Conservation (phyloP, 805 yeast genomes). For the Suhomyces tanzawaensis region DNA sequence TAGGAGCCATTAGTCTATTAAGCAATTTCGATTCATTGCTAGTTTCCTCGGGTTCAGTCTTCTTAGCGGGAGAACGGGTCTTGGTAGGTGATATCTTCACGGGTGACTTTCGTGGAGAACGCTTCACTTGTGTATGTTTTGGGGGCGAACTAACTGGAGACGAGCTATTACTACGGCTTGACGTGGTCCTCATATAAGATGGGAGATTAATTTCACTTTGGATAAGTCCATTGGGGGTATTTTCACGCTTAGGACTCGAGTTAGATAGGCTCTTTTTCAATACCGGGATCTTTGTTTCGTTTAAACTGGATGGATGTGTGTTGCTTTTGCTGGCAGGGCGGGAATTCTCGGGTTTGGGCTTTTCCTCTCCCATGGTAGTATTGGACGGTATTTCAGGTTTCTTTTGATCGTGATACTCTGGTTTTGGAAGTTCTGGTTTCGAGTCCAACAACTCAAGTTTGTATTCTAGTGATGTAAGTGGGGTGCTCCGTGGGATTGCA, state of each 20-base stretch:
- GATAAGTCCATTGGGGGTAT: too few relatives aligned
- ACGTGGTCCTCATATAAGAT: slow-evolving; percentile 9
- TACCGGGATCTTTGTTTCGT: neutral
- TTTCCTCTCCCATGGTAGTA: neutral
- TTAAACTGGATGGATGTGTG: too few relatives aligned
- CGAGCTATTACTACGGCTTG: slow-evolving; percentile 3
- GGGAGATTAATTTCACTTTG: neutral
- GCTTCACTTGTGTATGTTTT: neutral
- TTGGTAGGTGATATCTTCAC: slow-evolving; percentile 1
- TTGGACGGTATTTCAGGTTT: neutral
- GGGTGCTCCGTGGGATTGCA: slow-evolving; percentile 5
- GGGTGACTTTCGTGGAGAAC: slow-evolving; percentile 6
- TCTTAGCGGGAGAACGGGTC: neutral
- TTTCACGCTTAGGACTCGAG: neutral
- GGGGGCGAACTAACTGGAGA: slow-evolving; percentile 5
- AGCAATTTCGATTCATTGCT: slow-evolving; percentile 6
- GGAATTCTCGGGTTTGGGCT: neutral
- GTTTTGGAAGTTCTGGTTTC: neutral
- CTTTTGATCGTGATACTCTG: neutral
- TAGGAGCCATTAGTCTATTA: slow-evolving; percentile 27
- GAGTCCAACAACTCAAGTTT: neutral
- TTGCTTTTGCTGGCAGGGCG: neutral
- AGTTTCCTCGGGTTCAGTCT: neutral
- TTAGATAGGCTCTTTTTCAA: neutral
- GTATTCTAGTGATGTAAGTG: neutral